Evolutionary conservation across 257 asterid genomes (phyloP).

Genomic region (Mitragyna speciosa): DNA sequence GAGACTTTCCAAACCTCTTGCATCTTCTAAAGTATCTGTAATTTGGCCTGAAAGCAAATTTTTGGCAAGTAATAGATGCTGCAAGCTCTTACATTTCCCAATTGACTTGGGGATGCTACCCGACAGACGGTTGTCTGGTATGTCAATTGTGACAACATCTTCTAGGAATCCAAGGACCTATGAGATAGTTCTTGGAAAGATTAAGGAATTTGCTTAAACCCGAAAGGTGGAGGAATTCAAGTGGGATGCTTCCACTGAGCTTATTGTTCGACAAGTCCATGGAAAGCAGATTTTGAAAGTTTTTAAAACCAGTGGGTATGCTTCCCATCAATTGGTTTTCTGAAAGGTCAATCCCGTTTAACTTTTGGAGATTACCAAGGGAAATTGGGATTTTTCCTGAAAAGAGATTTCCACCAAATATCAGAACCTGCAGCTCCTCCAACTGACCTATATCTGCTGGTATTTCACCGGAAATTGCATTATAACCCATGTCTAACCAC

Average conservation of each 20-base stretch:
- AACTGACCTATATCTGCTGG: conserved; percentile 51
- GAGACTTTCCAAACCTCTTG: conserved; percentile 50
- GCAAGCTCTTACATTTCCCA: conserved; percentile 47
- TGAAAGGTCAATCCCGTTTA: conserved; percentile 51
- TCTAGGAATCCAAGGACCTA: conserved; percentile 39
- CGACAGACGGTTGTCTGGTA: conserved; percentile 42
- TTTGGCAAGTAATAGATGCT: conserved; percentile 37
- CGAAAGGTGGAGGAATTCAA: conserved; percentile 37
- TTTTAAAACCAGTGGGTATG: conserved; percentile 38
- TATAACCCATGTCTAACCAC: conserved; percentile 33
- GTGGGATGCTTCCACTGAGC: conserved; percentile 51
- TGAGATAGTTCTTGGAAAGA: conserved; percentile 43
- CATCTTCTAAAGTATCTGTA: conserved; percentile 37
- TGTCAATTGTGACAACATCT: conserved; percentile 34
- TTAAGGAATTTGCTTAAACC: conserved; percentile 43
- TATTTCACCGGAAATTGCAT: conserved; percentile 44
- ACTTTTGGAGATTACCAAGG: conserved; percentile 42
- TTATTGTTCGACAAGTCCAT: conserved; percentile 50
- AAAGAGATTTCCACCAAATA: conserved; percentile 37
- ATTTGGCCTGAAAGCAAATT: conserved; percentile 48
- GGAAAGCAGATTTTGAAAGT: conserved; percentile 34
- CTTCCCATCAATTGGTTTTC: conserved; percentile 44
- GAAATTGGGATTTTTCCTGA: conserved; percentile 48
- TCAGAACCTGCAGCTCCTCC: conserved; percentile 31
- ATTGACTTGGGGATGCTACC: conserved; percentile 47